These are phyloP conservation scores for Naganishia sp. DNA, from an alignment of 1,284 basidiomycete species.

Conservation along the genomic window DNA sequence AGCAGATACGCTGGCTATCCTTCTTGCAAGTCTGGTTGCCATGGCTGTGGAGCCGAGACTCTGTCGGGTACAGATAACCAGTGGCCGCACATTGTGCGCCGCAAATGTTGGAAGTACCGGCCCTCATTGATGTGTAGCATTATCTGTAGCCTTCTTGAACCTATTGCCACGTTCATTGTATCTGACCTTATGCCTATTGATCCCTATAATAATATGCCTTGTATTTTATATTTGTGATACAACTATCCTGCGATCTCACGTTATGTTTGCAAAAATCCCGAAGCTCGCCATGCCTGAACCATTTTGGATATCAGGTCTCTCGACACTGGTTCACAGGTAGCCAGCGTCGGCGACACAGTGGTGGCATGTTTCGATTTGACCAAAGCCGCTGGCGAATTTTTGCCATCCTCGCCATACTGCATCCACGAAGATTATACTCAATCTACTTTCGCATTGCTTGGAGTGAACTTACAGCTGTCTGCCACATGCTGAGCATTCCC, in stretches of 20 bases:
- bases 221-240: neutral
- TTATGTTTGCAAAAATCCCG: slow-evolving; percentile 35
- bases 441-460: neutral
- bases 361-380: slow-evolving; percentile 37
- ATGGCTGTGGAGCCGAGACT: slow-evolving; percentile 28
- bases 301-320: slow-evolving; percentile 34
- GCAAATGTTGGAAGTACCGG: slow-evolving; percentile 10
- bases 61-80: slow-evolving; percentile 18
- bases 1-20: slow-evolving; percentile 27
- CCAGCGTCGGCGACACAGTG: slow-evolving; percentile 33
- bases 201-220: neutral
- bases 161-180: neutral
- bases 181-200: neutral
- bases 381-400: neutral
- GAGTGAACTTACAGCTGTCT: slow-evolving; percentile 37
- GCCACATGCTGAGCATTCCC: slow-evolving; percentile 43
- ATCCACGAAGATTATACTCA: neutral
- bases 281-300: slow-evolving; percentile 38
- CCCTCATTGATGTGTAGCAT: slow-evolving; percentile 12
- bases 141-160: neutral
- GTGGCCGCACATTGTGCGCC: slow-evolving; percentile 20
- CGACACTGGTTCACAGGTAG: slow-evolving; percentile 30
- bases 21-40: slow-evolving; percentile 23
- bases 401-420: slow-evolving; percentile 33
- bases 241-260: neutral